Percentiles rank a stretch among this genome's conserved stretches.
Conservation (phyloP, 2,329 filamentous ascomycete genomes). For the Aspergillus niger region DNA sequence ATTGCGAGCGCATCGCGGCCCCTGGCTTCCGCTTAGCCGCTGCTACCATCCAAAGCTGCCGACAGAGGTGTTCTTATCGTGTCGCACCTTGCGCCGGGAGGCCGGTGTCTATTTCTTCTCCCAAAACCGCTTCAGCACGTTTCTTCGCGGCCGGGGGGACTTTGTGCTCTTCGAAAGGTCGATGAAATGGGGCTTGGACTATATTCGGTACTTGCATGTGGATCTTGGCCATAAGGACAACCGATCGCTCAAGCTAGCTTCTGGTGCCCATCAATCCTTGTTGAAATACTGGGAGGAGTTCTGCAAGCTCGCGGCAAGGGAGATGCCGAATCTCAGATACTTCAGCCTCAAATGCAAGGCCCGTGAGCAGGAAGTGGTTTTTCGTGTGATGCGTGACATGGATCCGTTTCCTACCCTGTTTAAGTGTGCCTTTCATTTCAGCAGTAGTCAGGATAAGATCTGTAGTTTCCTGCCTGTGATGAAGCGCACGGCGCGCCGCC, state of each 20-base stretch:
- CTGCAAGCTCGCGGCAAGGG: slow-evolving; percentile 12
- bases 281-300: slow-evolving; percentile 25
- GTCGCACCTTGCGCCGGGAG: slow-evolving; percentile 19
- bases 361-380: slow-evolving; percentile 21
- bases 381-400: slow-evolving; percentile 18
- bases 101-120: slow-evolving; percentile 20
- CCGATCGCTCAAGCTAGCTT: slow-evolving; percentile 20
- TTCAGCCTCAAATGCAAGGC: slow-evolving; percentile 30
- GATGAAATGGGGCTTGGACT: slow-evolving; percentile 17
- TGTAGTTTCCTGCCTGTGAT: slow-evolving; percentile 16
- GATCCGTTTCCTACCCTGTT: slow-evolving; percentile 24
- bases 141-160: slow-evolving; percentile 19
- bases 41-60: slow-evolving; percentile 26
- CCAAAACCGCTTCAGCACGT: slow-evolving; percentile 20
- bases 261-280: slow-evolving; percentile 17
- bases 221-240: slow-evolving; percentile 23
- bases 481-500: slow-evolving; percentile 18
- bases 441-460: slow-evolving; percentile 12
- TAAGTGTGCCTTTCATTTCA: slow-evolving; percentile 27
- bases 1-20: slow-evolving; percentile 7
- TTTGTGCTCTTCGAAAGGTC: slow-evolving; percentile 15
- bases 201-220: slow-evolving; percentile 23
- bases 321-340: slow-evolving; percentile 20
- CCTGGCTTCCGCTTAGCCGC: not conserved
- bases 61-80: slow-evolving; percentile 18